A percentile compares a stretch with the other conserved stretches of the same genome.
Conservation (phyloP, 148 eudicot species). For the Vaccinium corymbosum region DNA sequence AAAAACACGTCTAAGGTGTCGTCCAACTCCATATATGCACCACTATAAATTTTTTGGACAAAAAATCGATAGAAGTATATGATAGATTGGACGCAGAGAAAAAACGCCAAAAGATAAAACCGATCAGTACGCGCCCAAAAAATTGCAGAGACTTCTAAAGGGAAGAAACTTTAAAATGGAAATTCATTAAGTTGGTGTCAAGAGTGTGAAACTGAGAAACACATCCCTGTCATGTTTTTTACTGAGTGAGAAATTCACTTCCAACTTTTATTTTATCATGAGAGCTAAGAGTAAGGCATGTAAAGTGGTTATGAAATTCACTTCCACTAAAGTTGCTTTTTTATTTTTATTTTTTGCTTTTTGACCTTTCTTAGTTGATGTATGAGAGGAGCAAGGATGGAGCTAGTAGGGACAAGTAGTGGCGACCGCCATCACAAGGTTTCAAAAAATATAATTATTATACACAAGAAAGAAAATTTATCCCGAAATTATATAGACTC, state of each 20-base stretch:
- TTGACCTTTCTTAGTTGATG: no score
- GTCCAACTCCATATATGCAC: constrained; percentile 10
- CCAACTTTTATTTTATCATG: background rate
- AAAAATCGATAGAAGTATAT: background rate
- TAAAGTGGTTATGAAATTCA: no score
- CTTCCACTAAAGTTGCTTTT: no score
- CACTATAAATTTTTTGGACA: background rate
- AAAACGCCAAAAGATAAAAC: background rate
- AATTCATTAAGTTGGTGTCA: background rate
- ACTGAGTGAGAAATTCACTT: background rate
- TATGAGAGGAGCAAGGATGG: no score
- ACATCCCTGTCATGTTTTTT: background rate
- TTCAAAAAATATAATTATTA: no score
- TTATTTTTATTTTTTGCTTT: no score
- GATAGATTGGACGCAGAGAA: constrained; percentile 2
- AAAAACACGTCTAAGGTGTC: constrained; percentile 27
- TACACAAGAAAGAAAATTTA: no score
- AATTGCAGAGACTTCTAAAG: background rate
- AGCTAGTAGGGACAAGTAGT: no score
- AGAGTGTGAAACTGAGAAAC: background rate
- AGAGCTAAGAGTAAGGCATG: no score
- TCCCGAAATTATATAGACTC: no score
- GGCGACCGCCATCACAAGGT: no score
- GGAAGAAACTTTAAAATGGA: background rate
- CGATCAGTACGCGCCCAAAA: background rate